A percentile compares a stretch with the other conserved stretches of the same genome.
phyloP scores from a whole-genome alignment of 2,329 filamentous ascomycete genomes.

The Penicillium aurantiogriseum region DNA sequence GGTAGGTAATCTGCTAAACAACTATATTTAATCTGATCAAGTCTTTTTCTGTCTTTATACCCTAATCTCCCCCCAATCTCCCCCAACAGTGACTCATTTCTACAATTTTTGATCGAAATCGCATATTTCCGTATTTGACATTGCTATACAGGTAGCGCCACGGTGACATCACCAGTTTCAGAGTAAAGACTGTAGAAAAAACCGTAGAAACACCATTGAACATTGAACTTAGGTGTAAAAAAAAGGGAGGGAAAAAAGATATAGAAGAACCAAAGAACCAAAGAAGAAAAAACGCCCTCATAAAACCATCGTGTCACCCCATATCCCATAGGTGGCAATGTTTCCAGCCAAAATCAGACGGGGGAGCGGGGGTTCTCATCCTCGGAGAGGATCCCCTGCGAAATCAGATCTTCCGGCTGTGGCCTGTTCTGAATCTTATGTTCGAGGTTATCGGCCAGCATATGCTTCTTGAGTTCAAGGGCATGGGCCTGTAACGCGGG shows the following conservation, averaged over 20 bases:
- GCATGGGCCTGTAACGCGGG: conserved; percentile 77
- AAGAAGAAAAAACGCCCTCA: background rate
- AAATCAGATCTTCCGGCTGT: conserved; percentile 70
- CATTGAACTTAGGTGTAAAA: background rate
- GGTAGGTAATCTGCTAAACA: background rate
- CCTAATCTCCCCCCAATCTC: background rate
- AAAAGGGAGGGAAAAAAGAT: background rate
- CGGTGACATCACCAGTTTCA: conserved; percentile 22
- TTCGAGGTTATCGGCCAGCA: conserved; percentile 82
- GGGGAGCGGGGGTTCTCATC: conserved; percentile 50
- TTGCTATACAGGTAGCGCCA: conserved; percentile 11
- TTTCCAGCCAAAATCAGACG: conserved; percentile 1
- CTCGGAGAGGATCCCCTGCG: conserved; percentile 74
- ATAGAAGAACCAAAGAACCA: background rate
- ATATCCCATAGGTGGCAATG: conserved; percentile 1
- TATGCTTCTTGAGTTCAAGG: conserved; percentile 80
- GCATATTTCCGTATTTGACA: conserved; percentile 1
- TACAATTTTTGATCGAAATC: background rate
- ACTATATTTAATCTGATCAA: background rate
- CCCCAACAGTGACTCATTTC: background rate
- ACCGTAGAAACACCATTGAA: background rate
- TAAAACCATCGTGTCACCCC: conserved; percentile 3
- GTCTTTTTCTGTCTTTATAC: background rate
- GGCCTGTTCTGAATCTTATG: conserved; percentile 81
- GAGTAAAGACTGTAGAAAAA: background rate